Conservation (phyloP, 1,139 yeast genomes). For the Nadsonia starkeyi-henricii region DNA sequence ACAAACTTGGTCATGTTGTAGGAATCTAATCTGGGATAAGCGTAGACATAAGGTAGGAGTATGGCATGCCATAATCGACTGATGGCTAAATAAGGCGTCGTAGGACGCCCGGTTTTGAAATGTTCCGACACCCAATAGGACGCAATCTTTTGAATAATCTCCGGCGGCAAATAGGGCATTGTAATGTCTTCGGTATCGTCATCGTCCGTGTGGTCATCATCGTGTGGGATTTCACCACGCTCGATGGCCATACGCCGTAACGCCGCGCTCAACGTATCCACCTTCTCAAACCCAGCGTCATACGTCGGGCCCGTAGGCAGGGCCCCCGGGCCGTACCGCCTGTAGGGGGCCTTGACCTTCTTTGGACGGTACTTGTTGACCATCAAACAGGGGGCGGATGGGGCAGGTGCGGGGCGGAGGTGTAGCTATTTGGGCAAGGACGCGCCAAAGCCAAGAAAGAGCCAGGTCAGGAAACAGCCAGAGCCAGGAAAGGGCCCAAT, state of each 20-base stretch:
- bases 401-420: too few relatives aligned
- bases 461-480: too few relatives aligned
- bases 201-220: slow-evolving; percentile 10
- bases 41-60: slow-evolving; percentile 50
- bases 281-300: slow-evolving; percentile 10
- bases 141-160: slow-evolving; percentile 40
- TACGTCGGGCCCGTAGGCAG: slow-evolving; percentile 22
- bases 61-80: slow-evolving; percentile 46
- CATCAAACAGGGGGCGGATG: slow-evolving; percentile 38
- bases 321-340: slow-evolving; percentile 49
- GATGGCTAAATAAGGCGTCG: slow-evolving; percentile 34
- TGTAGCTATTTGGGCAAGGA: too few relatives aligned
- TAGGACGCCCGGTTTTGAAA: slow-evolving; percentile 21
- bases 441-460: too few relatives aligned
- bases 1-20: slow-evolving; percentile 62
- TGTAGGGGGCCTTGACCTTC: slow-evolving; percentile 60
- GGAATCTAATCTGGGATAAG: slow-evolving; percentile 46
- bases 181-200: slow-evolving; percentile 11
- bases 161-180: slow-evolving; percentile 38
- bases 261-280: slow-evolving; percentile 17
- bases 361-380: slow-evolving; percentile 81
- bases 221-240: slow-evolving; percentile 3
- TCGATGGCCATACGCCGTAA: slow-evolving; percentile 14
- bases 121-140: slow-evolving; percentile 29
- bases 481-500: too few relatives aligned